A percentile compares a stretch with the other conserved stretches of the same genome.
phyloP scores from a whole-genome alignment of 2,329 filamentous ascomycete species.

The Cryphonectria radicalis region DNA sequence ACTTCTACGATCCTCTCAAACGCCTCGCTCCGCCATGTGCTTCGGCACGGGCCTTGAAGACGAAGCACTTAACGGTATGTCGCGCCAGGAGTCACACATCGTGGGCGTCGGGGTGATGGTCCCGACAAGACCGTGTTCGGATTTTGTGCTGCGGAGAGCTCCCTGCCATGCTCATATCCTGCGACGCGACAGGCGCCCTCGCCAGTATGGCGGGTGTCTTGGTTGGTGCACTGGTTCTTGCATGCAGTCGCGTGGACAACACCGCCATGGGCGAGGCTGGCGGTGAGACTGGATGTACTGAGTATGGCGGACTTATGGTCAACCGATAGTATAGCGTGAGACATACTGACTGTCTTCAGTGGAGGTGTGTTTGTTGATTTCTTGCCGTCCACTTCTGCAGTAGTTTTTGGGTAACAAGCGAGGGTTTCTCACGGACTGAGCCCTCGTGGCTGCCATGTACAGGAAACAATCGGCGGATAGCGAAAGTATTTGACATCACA shows the following conservation, averaged over 20 bases:
- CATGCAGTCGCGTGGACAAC: background rate
- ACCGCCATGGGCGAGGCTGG: background rate
- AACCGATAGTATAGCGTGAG: background rate
- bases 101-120: background rate
- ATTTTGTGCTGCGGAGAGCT: background rate
- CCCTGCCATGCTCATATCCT: background rate
- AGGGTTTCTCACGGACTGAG: background rate
- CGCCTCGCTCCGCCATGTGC: background rate
- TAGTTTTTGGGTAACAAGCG: background rate
- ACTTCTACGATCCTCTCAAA: background rate
- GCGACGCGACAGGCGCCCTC: background rate
- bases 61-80: background rate
- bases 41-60: background rate
- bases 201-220: background rate
- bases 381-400: background rate
- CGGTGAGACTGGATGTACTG: too few relatives aligned
- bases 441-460: background rate
- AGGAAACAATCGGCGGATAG: background rate
- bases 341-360: background rate
- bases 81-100: background rate
- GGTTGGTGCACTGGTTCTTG: background rate
- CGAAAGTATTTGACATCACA: background rate
- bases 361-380: background rate
- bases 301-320: background rate
- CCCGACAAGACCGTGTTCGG: background rate